Percentiles rank a stretch among this genome's conserved stretches.
phyloP scores from a whole-genome alignment of 2,329 filamentous ascomycete genomes.

The Aspergillus neoniger region DNA sequence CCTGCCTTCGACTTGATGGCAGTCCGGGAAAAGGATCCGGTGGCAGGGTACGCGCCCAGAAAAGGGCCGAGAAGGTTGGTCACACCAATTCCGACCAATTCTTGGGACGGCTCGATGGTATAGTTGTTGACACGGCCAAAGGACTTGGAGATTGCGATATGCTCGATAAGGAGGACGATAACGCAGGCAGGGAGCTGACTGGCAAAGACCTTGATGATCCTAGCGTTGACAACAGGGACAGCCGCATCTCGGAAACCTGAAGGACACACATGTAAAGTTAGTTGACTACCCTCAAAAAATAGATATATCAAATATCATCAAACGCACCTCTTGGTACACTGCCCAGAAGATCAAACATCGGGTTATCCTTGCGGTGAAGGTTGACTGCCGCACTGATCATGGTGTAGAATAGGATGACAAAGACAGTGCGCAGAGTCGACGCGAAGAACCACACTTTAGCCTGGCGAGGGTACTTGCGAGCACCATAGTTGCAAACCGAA shows the following conservation, averaged over 20 bases:
- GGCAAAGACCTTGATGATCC: conserved; percentile 69
- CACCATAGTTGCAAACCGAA: conserved; percentile 62
- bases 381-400: conserved; percentile 87
- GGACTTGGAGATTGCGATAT: conserved; percentile 95
- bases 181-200: conserved; percentile 78
- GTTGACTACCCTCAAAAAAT: not conserved
- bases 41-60: conserved; percentile 86
- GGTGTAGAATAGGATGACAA: conserved; percentile 89
- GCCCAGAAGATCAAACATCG: conserved; percentile 73
- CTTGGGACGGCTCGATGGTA: conserved; percentile 90
- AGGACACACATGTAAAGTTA: no score
- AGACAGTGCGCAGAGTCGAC: conserved; percentile 86
- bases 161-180: conserved; percentile 94
- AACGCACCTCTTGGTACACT: conserved; percentile 71
- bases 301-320: not conserved
- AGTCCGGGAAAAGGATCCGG: conserved; percentile 92
- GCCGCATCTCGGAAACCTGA: conserved; percentile 76
- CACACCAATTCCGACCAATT: conserved; percentile 91
- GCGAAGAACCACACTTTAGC: conserved; percentile 83
- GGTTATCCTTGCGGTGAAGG: conserved; percentile 62
- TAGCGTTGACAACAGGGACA: conserved; percentile 67
- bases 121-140: conserved; percentile 97
- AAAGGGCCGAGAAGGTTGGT: conserved; percentile 89
- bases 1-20: conserved; percentile 98
- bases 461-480: conserved; percentile 67